These are phyloP conservation scores for Exophiala oligosperma DNA, from an alignment of 2,329 filamentous ascomycete species.

Conservation along the genomic window DNA sequence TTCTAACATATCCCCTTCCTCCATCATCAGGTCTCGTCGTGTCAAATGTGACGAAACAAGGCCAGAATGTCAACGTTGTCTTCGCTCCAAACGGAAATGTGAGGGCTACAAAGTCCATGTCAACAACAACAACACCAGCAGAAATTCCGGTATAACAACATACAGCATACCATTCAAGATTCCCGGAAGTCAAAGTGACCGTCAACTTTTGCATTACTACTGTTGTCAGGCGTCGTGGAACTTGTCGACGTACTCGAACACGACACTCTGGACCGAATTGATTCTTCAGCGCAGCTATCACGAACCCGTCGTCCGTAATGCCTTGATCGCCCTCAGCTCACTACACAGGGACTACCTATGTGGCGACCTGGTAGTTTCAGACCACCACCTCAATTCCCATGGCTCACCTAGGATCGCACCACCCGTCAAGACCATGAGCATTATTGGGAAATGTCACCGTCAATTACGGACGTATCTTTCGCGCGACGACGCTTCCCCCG, in stretches of 20 bases:
- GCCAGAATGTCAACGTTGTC: conserved; percentile 51
- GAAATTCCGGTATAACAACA: conserved; percentile 1
- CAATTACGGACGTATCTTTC: conserved; percentile 29
- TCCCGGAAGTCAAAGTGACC: conserved; percentile 11
- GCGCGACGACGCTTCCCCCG: conserved; percentile 21
- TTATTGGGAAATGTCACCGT: conserved; percentile 30
- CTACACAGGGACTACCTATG: conserved; percentile 54
- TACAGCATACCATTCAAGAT: conserved; percentile 21
- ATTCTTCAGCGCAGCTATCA: conserved; percentile 64
- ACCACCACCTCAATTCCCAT: neutral
- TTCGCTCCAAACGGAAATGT: conserved; percentile 59
- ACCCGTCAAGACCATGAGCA: conserved; percentile 5
- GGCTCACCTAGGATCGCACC: neutral
- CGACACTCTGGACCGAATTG: conserved; percentile 63
- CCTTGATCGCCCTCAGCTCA: conserved; percentile 64
- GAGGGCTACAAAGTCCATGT: conserved; percentile 49
- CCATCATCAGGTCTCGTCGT: conserved; percentile 3
- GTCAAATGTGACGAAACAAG: conserved; percentile 31
- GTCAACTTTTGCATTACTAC: conserved; percentile 53
- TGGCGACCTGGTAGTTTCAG: conserved; percentile 3
- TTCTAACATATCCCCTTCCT: neutral
- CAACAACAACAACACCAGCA: conserved; percentile 33
- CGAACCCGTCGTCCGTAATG: conserved; percentile 62
- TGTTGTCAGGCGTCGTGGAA: conserved; percentile 61
- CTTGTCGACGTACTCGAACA: conserved; percentile 66